Conservation (phyloP, 2,329 filamentous ascomycete genomes). For the Balansia obtecta region DNA sequence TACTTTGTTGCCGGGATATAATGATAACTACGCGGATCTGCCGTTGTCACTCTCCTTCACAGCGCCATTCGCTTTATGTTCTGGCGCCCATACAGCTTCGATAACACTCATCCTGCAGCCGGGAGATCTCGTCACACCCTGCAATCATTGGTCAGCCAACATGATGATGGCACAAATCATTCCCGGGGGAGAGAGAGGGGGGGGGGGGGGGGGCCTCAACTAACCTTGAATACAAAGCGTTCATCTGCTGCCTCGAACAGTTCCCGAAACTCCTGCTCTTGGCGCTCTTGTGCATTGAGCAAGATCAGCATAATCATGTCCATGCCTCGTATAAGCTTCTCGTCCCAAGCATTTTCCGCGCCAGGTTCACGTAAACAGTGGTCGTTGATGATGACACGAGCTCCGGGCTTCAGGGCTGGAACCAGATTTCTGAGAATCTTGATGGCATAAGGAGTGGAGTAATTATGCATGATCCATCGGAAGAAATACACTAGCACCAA, state of each 20-base stretch:
- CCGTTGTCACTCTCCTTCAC: neutral
- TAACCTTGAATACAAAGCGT: slow-evolving; percentile 30
- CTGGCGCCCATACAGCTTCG: slow-evolving; percentile 33
- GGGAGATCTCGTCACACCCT: slow-evolving; percentile 28
- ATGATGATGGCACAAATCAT: neutral
- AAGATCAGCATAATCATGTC: slow-evolving; percentile 40
- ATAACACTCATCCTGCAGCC: slow-evolving; percentile 35
- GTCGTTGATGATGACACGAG: slow-evolving; percentile 33
- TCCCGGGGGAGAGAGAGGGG: too few species aligned
- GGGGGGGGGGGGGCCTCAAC: slow-evolving; percentile 2
- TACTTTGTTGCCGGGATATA: too few species aligned
- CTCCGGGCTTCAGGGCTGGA: slow-evolving; percentile 42
- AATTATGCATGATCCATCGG: slow-evolving; percentile 50
- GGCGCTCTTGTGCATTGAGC: slow-evolving; percentile 39
- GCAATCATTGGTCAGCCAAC: neutral
- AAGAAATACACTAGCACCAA: slow-evolving; percentile 37
- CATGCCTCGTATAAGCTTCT: slow-evolving; percentile 35
- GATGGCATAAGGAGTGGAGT: slow-evolving; percentile 39
- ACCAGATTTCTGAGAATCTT: slow-evolving; percentile 37
- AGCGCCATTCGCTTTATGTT: neutral
- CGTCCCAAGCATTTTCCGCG: slow-evolving; percentile 29
- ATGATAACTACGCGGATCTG: too few species aligned
- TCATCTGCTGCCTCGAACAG: slow-evolving; percentile 30
- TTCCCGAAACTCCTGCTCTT: slow-evolving; percentile 30
- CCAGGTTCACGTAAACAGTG: slow-evolving; percentile 30